Percentiles rank a stretch among this genome's conserved stretches.
Evolutionary conservation across 139 green algal genomes (phyloP).

Genomic region (Chlorella sorokiniana): DNA sequence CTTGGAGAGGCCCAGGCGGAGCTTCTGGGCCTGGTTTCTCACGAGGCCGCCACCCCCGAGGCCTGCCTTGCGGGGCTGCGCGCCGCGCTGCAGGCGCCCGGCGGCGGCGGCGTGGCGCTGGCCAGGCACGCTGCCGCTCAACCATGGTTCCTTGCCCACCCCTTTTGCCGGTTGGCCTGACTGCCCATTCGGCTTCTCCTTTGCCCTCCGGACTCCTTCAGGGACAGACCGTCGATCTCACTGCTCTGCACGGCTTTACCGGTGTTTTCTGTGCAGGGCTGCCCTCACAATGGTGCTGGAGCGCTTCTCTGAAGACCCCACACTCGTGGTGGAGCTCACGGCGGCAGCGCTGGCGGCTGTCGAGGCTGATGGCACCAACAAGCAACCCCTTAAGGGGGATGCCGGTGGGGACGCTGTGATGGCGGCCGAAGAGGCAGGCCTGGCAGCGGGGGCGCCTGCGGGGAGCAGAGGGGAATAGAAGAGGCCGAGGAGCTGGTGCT

Average conservation of each 20-base stretch:
- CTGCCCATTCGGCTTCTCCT: not conserved
- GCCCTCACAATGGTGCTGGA: constrained; percentile 34
- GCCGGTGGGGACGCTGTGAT: not conserved
- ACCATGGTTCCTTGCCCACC: no score
- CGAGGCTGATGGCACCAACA: not conserved
- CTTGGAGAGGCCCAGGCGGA: constrained; percentile 12
- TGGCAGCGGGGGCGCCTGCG: not conserved
- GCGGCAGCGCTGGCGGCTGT: not conserved
- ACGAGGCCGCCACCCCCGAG: constrained; percentile 26
- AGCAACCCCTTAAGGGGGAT: not conserved
- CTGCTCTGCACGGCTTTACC: not conserved
- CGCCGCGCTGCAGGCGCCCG: constrained; percentile 15
- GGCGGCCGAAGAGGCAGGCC: not conserved
- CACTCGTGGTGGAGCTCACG: constrained; percentile 8
- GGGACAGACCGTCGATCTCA: no score
- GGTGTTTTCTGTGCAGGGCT: not conserved
- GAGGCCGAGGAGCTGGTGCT: constrained; percentile 18
- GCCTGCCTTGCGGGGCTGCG: constrained; percentile 22
- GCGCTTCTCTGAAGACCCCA: constrained; percentile 21
- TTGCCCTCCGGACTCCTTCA: no score
- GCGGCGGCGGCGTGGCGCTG: constrained; percentile 19
- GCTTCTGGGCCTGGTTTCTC: constrained; percentile 30
- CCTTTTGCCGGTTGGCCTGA: no score
- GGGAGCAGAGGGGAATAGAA: not conserved
- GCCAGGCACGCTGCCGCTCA: not conserved